Base-by-base conservation (phyloP, 2,329 filamentous ascomycete species). In the Colletotrichum costaricense region DNA sequence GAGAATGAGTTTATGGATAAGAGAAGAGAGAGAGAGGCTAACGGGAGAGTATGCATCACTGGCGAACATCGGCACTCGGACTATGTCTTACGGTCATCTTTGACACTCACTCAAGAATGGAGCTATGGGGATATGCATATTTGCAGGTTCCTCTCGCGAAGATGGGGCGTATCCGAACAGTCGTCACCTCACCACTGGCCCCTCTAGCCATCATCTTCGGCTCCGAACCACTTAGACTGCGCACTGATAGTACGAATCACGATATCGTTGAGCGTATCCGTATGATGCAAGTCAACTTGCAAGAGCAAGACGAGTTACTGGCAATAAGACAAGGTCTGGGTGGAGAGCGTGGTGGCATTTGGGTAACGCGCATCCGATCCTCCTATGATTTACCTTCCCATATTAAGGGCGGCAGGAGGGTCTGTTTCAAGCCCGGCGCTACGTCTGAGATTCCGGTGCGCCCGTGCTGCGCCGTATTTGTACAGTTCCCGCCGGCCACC, bases 371-470 rank as follows among this genome's bases (percentile, higher is more conserved):
- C 42, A 60, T 52, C 59, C 52, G 52, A 56, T 59, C 52, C 30
- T 60, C 14, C 19, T 65, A 73, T 73, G 70, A 73, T 73, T 67
- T 69, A 52, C 70, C 55, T 73, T 70, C 26, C 70, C 70, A 46
- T 70, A 73, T 73, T 70, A 73, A 70, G 70, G 70, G 67, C 49
- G 66, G 22, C 46, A 49, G 33, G 70, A 65, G 70, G 70, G 42
- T 64, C 55, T 52, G 70, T 73, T 73, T 73, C 66, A 73, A 46
- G 16, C 35, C 66, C 54, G 30, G 59, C 70, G 66, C 70, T 64
- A 72, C 55, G 70, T 69, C 70, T 72, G 70, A 60, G 55, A 69
- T 69, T 64, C 70, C 66, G 66, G 70, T 64, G 54, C 55, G 58
- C 38, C 28, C 19, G 46, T 46, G 16, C 14, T 28, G 4, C 12